Conservation (phyloP, 345 rosid genomes). For the Ceriops tagal region DNA sequence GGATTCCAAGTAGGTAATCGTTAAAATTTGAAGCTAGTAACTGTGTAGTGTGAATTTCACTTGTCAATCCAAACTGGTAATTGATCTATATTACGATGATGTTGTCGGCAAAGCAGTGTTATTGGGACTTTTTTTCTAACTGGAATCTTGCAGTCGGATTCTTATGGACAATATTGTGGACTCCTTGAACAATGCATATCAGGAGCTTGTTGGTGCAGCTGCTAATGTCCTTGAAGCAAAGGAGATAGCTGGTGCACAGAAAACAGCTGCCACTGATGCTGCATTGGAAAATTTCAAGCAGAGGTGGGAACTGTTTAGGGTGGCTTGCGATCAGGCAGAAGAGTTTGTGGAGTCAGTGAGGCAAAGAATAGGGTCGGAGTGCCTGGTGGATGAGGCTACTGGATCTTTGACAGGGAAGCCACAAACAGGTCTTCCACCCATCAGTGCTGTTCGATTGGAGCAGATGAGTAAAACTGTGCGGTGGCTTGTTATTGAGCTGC, state of each 20-base stretch:
- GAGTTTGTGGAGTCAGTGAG: slow-evolving; percentile 92
- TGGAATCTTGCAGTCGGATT: background rate
- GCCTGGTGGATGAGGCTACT: slow-evolving; percentile 90
- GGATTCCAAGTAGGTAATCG: no score
- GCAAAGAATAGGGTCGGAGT: slow-evolving; percentile 89
- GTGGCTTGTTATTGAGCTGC: slow-evolving; percentile 88
- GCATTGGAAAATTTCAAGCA: slow-evolving; percentile 88
- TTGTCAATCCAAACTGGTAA: no score
- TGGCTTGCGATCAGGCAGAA: slow-evolving; percentile 94
- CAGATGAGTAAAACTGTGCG: slow-evolving; percentile 98
- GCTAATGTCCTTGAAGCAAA: slow-evolving; percentile 76
- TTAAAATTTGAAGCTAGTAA: no score
- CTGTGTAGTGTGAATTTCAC: no score
- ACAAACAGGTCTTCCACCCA: slow-evolving; percentile 67
- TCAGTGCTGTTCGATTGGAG: slow-evolving; percentile 89
- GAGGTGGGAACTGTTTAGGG: slow-evolving; percentile 86
- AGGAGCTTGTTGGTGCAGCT: slow-evolving; percentile 72
- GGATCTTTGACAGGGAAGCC: slow-evolving; percentile 56
- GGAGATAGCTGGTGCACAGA: slow-evolving; percentile 52
- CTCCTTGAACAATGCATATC: slow-evolving; percentile 65
- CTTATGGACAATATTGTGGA: slow-evolving; percentile 73
- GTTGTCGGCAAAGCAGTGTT: no score
- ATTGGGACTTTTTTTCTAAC: no score
- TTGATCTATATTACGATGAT: no score
- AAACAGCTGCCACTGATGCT: slow-evolving; percentile 49